Evolutionary conservation across 495 filamentous ascomycete species (phyloP).

Genomic region (Sabuloglossum arenarium): DNA sequence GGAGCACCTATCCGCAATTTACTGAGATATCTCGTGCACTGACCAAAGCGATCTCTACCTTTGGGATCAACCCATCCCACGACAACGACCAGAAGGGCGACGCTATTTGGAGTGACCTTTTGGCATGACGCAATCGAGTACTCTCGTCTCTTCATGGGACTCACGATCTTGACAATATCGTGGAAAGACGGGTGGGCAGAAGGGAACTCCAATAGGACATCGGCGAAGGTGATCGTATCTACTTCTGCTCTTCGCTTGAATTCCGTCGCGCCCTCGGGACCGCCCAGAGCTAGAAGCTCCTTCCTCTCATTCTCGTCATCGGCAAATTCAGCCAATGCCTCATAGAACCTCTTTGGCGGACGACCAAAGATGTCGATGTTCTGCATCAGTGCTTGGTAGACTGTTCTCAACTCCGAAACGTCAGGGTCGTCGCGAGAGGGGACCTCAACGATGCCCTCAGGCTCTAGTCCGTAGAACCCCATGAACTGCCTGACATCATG

Average conservation of each 20-base stretch:
- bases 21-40: slow-evolving; percentile 77
- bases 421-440: slow-evolving; percentile 63
- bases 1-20: slow-evolving; percentile 47
- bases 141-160: slow-evolving; percentile 84
- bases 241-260: slow-evolving; percentile 91
- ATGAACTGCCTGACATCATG: slow-evolving; percentile 69
- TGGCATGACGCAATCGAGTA: slow-evolving; percentile 96
- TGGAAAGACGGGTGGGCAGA: slow-evolving; percentile 81
- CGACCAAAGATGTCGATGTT: slow-evolving; percentile 95
- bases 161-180: slow-evolving; percentile 75
- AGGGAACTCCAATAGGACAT: slow-evolving; percentile 68
- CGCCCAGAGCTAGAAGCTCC: slow-evolving; percentile 52
- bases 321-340: slow-evolving; percentile 72
- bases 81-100: slow-evolving; percentile 94
- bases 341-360: slow-evolving; percentile 94
- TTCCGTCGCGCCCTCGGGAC: slow-evolving; percentile 69
- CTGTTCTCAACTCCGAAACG: slow-evolving; percentile 71
- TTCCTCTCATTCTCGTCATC: slow-evolving; percentile 63
- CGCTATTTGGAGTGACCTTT: slow-evolving; percentile 66
- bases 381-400: slow-evolving; percentile 80
- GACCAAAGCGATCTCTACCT: slow-evolving; percentile 78
- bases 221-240: slow-evolving; percentile 81
- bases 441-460: slow-evolving; percentile 70
- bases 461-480: slow-evolving; percentile 62
- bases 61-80: slow-evolving; percentile 80